These are phyloP conservation scores for Glaciozyma antarctica DNA, from an alignment of 768 basidiomycete species.

Conservation along the genomic window DNA sequence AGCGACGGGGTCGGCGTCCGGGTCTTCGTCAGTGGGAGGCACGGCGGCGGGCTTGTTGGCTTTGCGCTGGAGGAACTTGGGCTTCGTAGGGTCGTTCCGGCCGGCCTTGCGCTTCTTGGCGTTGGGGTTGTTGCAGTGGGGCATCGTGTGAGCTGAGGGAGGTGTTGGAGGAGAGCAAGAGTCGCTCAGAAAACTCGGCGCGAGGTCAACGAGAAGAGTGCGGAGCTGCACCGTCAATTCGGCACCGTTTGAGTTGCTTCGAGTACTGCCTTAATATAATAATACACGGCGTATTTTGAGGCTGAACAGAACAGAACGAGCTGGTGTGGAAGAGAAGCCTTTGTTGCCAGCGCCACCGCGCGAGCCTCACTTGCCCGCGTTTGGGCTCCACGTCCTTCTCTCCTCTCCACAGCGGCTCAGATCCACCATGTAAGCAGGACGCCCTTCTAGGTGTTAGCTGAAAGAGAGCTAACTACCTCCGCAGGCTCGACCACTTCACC, in stretches of 20 bases:
- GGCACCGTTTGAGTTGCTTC: no score
- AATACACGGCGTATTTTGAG: no score
- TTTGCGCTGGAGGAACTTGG: constrained; percentile 13
- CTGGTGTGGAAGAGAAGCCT: no score
- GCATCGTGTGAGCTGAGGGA: constrained; percentile 11
- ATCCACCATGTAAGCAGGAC: no score
- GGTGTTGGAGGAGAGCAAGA: background rate
- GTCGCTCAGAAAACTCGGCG: background rate
- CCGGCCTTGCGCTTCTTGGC: constrained; percentile 17
- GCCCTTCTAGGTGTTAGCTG: no score
- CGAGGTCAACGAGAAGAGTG: background rate
- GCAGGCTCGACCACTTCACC: constrained; percentile 65
- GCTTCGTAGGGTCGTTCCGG: constrained; percentile 12
- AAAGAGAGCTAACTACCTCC: background rate
- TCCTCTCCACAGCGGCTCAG: no score
- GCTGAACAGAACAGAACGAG: no score
- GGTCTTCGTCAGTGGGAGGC: background rate
- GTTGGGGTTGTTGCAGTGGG: constrained; percentile 26
- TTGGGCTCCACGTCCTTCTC: no score
- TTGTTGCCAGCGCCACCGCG: no score
- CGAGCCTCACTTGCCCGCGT: no score
- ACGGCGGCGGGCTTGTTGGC: constrained; percentile 3
- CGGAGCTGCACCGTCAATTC: no score
- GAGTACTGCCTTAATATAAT: no score
- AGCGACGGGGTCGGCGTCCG: background rate